Conservation (phyloP, 2,329 filamentous ascomycete species). For the Pyricularia sp. region DNA sequence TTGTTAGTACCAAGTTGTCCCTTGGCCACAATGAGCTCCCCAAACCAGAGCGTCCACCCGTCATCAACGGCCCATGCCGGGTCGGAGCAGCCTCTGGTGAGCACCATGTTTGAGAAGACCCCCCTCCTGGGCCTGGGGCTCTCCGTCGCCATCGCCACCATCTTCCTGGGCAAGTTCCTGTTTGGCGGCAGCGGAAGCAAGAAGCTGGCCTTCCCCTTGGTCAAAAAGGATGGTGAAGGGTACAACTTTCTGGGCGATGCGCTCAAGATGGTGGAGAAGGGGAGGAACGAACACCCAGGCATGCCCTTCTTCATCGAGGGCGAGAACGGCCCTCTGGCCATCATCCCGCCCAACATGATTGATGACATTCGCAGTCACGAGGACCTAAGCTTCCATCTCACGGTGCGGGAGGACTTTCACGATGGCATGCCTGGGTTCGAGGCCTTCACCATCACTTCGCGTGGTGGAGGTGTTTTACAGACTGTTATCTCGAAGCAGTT, state of each 20-base stretch:
- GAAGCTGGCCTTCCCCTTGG: not conserved
- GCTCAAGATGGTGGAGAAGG: conserved; percentile 1
- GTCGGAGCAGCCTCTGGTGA: conserved; percentile 1
- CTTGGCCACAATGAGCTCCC: not conserved
- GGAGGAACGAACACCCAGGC: not conserved
- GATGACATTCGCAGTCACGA: conserved; percentile 2
- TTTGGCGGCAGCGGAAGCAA: not conserved
- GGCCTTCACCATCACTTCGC: conserved; percentile 16
- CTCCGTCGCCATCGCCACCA: not conserved
- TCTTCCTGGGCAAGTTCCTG: not conserved
- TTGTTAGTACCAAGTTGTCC: no score
- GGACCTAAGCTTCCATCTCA: not conserved
- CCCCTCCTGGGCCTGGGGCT: conserved; percentile 1
- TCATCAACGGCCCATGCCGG: not conserved
- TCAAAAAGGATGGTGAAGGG: not conserved
- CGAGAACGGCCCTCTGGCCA: conserved; percentile 1
- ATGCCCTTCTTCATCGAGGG: conserved; percentile 3
- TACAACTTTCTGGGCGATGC: conserved; percentile 1
- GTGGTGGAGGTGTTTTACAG: conserved; percentile 14
- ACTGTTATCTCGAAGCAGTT: conserved; percentile 10
- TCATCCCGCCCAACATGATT: conserved; percentile 3
- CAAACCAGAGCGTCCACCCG: not conserved
- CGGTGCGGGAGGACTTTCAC: conserved; percentile 9
- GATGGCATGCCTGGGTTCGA: conserved; percentile 17
- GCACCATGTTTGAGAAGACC: not conserved